Evolutionary conservation across 2,329 filamentous ascomycete species (phyloP).

Genomic region (Cladosporium sp.): DNA sequence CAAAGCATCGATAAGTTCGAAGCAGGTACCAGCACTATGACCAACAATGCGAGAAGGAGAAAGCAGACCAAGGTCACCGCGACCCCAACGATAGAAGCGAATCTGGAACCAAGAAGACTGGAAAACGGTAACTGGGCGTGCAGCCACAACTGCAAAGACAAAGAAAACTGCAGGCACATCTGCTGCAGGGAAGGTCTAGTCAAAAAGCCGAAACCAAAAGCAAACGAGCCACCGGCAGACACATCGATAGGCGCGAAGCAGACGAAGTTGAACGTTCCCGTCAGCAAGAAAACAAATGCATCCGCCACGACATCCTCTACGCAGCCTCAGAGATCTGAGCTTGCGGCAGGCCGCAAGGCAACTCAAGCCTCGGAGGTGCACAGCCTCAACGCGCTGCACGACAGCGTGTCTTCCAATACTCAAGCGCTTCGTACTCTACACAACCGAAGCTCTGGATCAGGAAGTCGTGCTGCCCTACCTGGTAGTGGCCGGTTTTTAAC

Average conservation of each 20-base stretch:
- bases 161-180: slow-evolving; percentile 60
- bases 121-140: slow-evolving; percentile 70
- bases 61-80: background rate
- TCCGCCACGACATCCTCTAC: background rate
- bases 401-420: slow-evolving; percentile 21
- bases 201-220: slow-evolving; percentile 50
- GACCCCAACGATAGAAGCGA: no score
- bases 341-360: background rate
- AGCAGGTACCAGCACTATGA: slow-evolving; percentile 7
- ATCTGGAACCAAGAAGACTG: slow-evolving; percentile 39
- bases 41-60: slow-evolving; percentile 16
- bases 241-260: slow-evolving; percentile 22
- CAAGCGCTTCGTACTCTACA: no score
- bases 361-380: slow-evolving; percentile 13
- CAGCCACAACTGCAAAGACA: slow-evolving; percentile 64
- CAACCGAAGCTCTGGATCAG: no score
- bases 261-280: slow-evolving; percentile 24
- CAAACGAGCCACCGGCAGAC: slow-evolving; percentile 24
- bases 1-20: slow-evolving; percentile 50
- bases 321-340: slow-evolving; percentile 1
- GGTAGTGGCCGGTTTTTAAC: no score
- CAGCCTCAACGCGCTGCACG: slow-evolving; percentile 22
- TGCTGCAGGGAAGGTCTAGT: slow-evolving; percentile 70
- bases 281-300: slow-evolving; percentile 18
- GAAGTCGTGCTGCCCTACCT: no score